Conservation (phyloP, 495 filamentous ascomycete species). For the Neurospora tetrasperma region DNA sequence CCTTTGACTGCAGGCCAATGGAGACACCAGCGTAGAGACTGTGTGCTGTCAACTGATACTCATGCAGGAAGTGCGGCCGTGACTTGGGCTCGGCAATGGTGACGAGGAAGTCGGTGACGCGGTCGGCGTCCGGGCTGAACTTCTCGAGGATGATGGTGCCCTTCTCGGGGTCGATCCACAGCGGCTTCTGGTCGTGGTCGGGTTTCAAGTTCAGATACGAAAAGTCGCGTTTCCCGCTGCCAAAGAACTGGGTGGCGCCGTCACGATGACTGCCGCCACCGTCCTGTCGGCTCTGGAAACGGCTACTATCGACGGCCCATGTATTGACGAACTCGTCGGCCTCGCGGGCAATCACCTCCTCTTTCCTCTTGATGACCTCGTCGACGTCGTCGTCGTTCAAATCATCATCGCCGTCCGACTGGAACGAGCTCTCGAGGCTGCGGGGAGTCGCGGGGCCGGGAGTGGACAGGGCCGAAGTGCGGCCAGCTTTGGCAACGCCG, state of each 20-base stretch:
- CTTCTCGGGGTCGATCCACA: conserved; percentile 82
- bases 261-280: conserved; percentile 24
- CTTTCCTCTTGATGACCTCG: conserved; percentile 43
- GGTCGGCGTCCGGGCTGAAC: conserved; percentile 72
- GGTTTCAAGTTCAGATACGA: conserved; percentile 71
- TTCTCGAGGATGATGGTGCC: conserved; percentile 91
- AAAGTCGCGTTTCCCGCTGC: conserved; percentile 49
- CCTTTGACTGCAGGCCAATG: conserved; percentile 72
- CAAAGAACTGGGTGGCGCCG: conserved; percentile 38
- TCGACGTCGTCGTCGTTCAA: conserved; percentile 53
- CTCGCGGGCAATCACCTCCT: conserved; percentile 46
- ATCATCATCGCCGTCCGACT: conserved; percentile 44
- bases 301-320: conserved; percentile 38
- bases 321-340: conserved; percentile 50
- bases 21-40: conserved; percentile 93
- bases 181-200: conserved; percentile 76
- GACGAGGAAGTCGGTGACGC: conserved; percentile 89
- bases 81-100: conserved; percentile 91
- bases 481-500: conserved; percentile 42
- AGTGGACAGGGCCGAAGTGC: conserved; percentile 54
- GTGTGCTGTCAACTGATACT: conserved; percentile 85
- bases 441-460: conserved; percentile 57
- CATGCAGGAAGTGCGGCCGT: conserved; percentile 77
- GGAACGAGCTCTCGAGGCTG: conserved; percentile 49
- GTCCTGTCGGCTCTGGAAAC: conserved; percentile 23